These are phyloP conservation scores for Quercus aquifolioides DNA, from an alignment of 306 rosid species.

Conservation along the genomic window DNA sequence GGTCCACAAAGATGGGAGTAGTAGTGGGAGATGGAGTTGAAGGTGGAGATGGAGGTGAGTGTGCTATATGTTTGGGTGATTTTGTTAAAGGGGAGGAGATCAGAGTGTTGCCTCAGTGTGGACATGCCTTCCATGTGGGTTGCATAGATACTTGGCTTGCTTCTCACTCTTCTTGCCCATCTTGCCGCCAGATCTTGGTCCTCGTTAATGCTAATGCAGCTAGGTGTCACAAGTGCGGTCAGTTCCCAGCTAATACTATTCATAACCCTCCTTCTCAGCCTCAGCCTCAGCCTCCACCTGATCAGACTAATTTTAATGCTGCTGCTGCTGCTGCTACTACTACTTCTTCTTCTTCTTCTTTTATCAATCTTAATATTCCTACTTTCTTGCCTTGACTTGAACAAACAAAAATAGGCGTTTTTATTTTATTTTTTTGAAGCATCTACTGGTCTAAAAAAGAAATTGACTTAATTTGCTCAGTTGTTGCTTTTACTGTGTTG, in stretches of 20 bases:
- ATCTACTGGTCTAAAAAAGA: no score
- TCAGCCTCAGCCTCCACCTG: no score
- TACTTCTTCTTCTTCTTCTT: background rate
- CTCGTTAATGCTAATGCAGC: conserved; percentile 16
- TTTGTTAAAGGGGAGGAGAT: conserved; percentile 65
- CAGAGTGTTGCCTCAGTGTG: conserved; percentile 70
- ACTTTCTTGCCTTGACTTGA: conserved; percentile 42
- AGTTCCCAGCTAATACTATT: conserved; percentile 36
- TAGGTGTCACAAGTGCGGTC: conserved; percentile 72
- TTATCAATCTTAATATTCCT: background rate
- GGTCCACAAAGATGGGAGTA: background rate
- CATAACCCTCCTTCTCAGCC: no score
- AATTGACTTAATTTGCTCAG: no score
- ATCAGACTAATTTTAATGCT: conserved; percentile 14
- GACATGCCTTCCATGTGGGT: conserved; percentile 57
- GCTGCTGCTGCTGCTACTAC: background rate
- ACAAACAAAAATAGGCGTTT: background rate
- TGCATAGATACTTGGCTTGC: conserved; percentile 79
- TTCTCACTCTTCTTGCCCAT: conserved; percentile 76
- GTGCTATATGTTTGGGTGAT: conserved; percentile 71
- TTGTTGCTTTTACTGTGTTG: no score
- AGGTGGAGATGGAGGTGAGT: conserved; percentile 30
- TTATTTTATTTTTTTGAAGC: background rate
- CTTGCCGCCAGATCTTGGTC: conserved; percentile 62
- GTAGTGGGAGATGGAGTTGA: no score